These are phyloP conservation scores for Apiotrichum laibachii DNA, from an alignment of 1,284 basidiomycete species.

Conservation along the genomic window DNA sequence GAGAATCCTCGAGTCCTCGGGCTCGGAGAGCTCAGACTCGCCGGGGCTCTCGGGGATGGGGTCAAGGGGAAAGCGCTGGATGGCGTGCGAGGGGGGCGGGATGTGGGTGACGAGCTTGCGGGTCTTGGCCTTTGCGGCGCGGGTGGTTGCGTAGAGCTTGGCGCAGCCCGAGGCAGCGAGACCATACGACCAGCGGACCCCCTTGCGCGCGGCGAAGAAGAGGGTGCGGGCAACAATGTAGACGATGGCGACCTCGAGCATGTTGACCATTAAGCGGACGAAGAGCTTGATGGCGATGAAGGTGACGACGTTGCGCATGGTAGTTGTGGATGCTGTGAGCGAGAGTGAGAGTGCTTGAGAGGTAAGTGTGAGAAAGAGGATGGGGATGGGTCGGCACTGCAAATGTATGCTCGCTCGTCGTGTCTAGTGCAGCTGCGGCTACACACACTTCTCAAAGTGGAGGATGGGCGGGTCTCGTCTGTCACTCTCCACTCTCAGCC, in stretches of 20 bases:
- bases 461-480: too few relatives aligned
- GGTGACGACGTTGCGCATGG: neutral
- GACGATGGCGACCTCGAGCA: neutral
- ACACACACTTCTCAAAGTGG: too few relatives aligned
- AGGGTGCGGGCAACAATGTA: neutral
- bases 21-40: neutral
- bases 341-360: too few relatives aligned
- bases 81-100: neutral
- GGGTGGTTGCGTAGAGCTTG: neutral
- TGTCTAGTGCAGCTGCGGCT: too few relatives aligned
- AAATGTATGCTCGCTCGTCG: too few relatives aligned
- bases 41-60: neutral
- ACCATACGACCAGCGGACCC: neutral
- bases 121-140: neutral
- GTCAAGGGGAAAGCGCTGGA: neutral
- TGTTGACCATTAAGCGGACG: neutral
- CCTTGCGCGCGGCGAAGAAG: neutral
- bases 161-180: neutral
- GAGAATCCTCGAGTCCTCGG: neutral
- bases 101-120: neutral
- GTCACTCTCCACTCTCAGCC: too few relatives aligned
- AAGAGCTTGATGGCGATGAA: neutral
- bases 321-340: neutral
- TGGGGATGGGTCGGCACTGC: too few relatives aligned
- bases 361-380: too few relatives aligned